Base-by-base conservation (phyloP, 495 filamentous ascomycete genomes). In the Polyplosphaeria fusca region DNA sequence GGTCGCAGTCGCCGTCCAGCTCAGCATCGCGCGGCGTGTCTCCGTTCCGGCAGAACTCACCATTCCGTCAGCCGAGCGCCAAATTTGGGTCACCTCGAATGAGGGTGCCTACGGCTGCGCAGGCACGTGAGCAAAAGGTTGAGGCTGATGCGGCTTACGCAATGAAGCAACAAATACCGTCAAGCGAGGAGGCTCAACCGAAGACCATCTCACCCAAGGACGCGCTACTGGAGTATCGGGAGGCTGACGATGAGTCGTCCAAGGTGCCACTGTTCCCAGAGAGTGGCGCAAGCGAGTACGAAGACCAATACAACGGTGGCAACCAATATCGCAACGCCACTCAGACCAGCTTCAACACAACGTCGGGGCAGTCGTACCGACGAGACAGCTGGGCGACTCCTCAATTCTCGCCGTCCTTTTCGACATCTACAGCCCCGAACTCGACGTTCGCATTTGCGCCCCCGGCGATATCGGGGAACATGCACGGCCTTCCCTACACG, bases 181-280 rank as follows among this genome's bases (percentile, higher is more conserved):
- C 64, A 24, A 74, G 73, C 51, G 75, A 78, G 47, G 80, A 81
- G 47, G 63, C 74, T 56, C 83, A 83, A 12, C 84, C 88, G 0
- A 88, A 88, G 68, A 96, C 94, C 4, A 96, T 98, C 47, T 98
- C 93, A 13, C 93, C 93, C 26, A 95, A 96, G 76, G 93, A 97
- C 65, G 89, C 91, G 3, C 68, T 92, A 55, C 74, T 95, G 55
- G 92, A 96, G 23, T 95, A 89, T 68, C 78, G 85, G 52, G 87
- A 91, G 39, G 71, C 78, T 5, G 82, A 87, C 13, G 86, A 87
- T 13, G 86, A 85, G 0, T 85, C 86, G 48, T 73, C 80, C 5
- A 79, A 80, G 52, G 79, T 86, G 60, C 82, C 88, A 30, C 71
- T 94, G 26, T 91, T 91, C 71, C 82, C 86, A 26, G 68, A 74